phyloP scores from a whole-genome alignment of 192 early-diverging fungal genomes.

The Thoreauomyces humboldtii region DNA sequence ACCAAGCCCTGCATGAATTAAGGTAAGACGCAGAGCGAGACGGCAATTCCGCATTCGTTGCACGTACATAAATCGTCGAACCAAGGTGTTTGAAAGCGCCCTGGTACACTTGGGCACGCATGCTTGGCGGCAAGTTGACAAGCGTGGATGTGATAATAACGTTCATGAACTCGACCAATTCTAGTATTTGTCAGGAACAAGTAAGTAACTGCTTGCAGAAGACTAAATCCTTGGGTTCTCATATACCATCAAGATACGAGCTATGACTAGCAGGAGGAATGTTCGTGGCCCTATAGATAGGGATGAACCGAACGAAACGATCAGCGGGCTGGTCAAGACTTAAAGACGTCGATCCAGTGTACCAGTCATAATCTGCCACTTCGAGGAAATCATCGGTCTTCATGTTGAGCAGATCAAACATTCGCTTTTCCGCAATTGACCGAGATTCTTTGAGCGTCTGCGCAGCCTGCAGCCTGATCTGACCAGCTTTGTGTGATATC shows the following conservation, averaged over 20 bases:
- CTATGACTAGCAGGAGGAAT: slow-evolving; percentile 56
- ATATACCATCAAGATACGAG: slow-evolving; percentile 65
- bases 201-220: background rate
- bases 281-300: slow-evolving; percentile 61
- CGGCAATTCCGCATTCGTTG: background rate
- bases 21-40: background rate
- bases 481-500: slow-evolving; percentile 54
- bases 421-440: slow-evolving; percentile 72
- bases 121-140: slow-evolving; percentile 60
- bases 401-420: slow-evolving; percentile 73
- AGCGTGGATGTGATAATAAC: slow-evolving; percentile 69
- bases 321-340: too few species aligned
- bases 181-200: slow-evolving; percentile 33
- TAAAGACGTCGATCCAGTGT: background rate
- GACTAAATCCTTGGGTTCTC: background rate
- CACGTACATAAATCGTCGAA: slow-evolving; percentile 55
- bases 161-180: slow-evolving; percentile 68
- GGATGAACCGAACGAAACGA: too few species aligned
- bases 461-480: slow-evolving; percentile 62
- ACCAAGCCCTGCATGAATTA: slow-evolving; percentile 49
- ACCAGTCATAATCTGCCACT: slow-evolving; percentile 84
- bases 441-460: slow-evolving; percentile 68
- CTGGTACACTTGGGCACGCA: slow-evolving; percentile 68
- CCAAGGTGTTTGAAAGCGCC: slow-evolving; percentile 75
- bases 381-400: slow-evolving; percentile 83